Percentiles rank a stretch among this genome's conserved stretches.
phyloP scores from a whole-genome alignment of 352 stramenopile genomes.

The Pythium apleroticum region DNA sequence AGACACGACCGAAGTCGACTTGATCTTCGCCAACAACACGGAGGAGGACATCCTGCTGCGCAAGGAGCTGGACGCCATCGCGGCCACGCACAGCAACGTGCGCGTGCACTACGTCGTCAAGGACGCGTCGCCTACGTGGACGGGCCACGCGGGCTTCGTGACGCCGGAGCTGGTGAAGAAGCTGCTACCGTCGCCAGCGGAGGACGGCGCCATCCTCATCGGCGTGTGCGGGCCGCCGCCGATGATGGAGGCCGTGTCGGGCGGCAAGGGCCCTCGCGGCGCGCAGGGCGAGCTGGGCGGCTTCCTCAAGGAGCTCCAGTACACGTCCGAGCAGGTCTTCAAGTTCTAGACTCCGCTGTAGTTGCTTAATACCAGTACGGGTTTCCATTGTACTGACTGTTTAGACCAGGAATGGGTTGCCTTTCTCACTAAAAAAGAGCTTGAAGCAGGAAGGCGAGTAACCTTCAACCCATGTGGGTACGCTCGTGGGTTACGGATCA shows the following conservation, averaged over 20 bases:
- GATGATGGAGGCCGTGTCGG: slow-evolving; percentile 81
- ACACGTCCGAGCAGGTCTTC: slow-evolving; percentile 56
- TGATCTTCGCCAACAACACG: slow-evolving; percentile 83
- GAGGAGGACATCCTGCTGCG: slow-evolving; percentile 84
- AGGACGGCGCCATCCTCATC: slow-evolving; percentile 52
- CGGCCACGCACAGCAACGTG: slow-evolving; percentile 58
- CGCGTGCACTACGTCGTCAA: slow-evolving; percentile 64
- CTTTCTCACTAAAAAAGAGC: neutral
- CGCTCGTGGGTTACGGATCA: too few relatives aligned
- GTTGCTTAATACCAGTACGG: too few relatives aligned
- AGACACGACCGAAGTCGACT: slow-evolving; percentile 74
- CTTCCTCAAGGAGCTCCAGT: slow-evolving; percentile 68
- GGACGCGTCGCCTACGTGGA: slow-evolving; percentile 43
- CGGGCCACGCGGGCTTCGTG: slow-evolving; percentile 63
- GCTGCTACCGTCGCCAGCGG: slow-evolving; percentile 57
- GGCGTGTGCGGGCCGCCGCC: slow-evolving; percentile 81
- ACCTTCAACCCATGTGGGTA: too few relatives aligned
- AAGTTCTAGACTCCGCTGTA: slow-evolving; percentile 79
- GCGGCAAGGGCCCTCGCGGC: slow-evolving; percentile 75
- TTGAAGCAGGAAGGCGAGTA: too few relatives aligned
- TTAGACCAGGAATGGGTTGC: too few relatives aligned
- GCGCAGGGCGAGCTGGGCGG: slow-evolving; percentile 73
- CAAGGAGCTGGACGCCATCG: slow-evolving; percentile 67
- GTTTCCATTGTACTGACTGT: too few relatives aligned
- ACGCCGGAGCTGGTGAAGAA: slow-evolving; percentile 67